These are phyloP conservation scores for Lycium barbarum DNA, from an alignment of 257 asterid species.

Conservation along the genomic window DNA sequence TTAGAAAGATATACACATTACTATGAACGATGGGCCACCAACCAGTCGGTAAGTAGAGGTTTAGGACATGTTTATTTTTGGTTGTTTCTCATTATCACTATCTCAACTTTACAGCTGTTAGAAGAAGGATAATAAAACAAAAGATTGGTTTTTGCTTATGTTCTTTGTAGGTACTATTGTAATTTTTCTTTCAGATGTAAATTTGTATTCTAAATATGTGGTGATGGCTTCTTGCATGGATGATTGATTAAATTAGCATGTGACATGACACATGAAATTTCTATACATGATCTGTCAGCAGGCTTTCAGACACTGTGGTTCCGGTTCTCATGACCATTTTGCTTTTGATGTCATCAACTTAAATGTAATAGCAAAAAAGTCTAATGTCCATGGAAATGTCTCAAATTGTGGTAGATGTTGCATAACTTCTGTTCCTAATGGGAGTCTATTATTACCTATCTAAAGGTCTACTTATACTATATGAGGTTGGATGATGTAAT, in stretches of 20 bases:
- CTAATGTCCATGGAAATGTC: constrained; percentile 4
- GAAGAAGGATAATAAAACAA: not conserved
- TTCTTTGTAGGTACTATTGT: not conserved
- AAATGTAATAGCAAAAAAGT: constrained; percentile 8
- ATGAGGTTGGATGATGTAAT: not conserved
- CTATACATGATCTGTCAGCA: constrained; percentile 17
- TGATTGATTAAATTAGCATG: not conserved
- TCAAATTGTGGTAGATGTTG: constrained; percentile 15
- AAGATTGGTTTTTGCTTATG: constrained; percentile 2
- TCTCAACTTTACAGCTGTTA: constrained; percentile 30
- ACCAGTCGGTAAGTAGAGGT: constrained; percentile 73
- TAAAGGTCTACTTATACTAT: constrained; percentile 1
- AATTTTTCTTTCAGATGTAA: not conserved
- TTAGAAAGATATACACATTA: constrained; percentile 95
- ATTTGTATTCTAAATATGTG: not conserved
- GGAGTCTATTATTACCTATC: constrained; percentile 19
- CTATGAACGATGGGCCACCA: constrained; percentile 98
- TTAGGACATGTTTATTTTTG: constrained; percentile 15
- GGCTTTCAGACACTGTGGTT: not conserved
- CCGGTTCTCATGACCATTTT: constrained; percentile 1
- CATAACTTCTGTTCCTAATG: not conserved
- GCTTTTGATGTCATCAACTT: not conserved
- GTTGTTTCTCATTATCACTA: constrained; percentile 15
- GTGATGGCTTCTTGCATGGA: constrained; percentile 25
- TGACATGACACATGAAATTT: not conserved